A percentile compares a stretch with the other conserved stretches of the same genome.
Evolutionary conservation across 2,329 filamentous ascomycete genomes (phyloP).

Genomic region (Aspergillus fructus): DNA sequence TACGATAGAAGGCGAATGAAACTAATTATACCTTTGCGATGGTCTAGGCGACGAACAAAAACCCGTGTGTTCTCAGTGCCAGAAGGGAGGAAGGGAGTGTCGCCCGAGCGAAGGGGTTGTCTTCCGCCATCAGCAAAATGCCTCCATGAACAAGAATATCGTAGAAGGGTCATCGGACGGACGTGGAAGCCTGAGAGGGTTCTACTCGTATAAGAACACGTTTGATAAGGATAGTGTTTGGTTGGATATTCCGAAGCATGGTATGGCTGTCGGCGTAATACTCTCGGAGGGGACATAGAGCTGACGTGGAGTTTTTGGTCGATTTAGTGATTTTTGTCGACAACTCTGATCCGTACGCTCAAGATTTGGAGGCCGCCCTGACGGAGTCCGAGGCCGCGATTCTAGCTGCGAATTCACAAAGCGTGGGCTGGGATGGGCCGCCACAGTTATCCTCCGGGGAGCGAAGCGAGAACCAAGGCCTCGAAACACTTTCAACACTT

Average conservation of each 20-base stretch:
- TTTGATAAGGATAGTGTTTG: conserved; percentile 62
- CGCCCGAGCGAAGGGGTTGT: conserved; percentile 62
- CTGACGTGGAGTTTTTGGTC: conserved; percentile 2
- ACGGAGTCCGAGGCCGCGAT: conserved; percentile 31
- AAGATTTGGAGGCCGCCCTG: conserved; percentile 44
- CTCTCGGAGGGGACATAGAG: neutral
- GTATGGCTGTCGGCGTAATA: conserved; percentile 34
- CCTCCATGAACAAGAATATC: conserved; percentile 60
- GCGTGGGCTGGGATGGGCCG: conserved; percentile 35
- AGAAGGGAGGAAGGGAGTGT: conserved; percentile 61
- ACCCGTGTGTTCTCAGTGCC: conserved; percentile 61
- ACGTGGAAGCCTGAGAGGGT: conserved; percentile 54
- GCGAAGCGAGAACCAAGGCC: conserved; percentile 45
- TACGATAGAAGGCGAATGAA: neutral
- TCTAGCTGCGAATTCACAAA: conserved; percentile 27
- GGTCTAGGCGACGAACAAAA: conserved; percentile 55
- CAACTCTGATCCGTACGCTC: conserved; percentile 61
- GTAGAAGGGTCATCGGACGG: conserved; percentile 38
- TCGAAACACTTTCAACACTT: conserved; percentile 56
- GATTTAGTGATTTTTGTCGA: conserved; percentile 59
- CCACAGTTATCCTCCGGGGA: conserved; percentile 27
- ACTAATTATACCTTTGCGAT: conserved; percentile 6
- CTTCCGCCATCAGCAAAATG: conserved; percentile 69
- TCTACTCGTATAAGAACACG: conserved; percentile 67
- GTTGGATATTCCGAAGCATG: conserved; percentile 61